Base-by-base conservation (phyloP, 2,329 filamentous ascomycete genomes). In the Zymoseptoria pseudotritici region DNA sequence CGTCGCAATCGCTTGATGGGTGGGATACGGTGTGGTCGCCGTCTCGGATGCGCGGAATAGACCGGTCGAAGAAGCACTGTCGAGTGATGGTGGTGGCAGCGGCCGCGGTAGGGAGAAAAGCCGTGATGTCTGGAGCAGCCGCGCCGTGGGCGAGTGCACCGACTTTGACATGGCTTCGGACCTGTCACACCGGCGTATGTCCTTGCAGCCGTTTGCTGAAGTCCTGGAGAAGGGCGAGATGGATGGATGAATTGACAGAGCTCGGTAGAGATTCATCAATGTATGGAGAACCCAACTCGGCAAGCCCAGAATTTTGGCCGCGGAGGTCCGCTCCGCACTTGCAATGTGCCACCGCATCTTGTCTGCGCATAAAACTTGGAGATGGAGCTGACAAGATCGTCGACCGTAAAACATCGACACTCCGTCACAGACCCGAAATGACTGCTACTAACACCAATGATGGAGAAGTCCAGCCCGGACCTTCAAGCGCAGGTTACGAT, bases 101-200 rank as follows among this genome's bases (percentile, higher is more conserved):
- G 90, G 85, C 60, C 85, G 82, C 13, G 93, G 92, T 58, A 97
- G 81, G 22, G 92, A 88, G 78, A 97, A 97, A 68, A 97, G 83
- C 67, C 93, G 89, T 61, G 93, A 97, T 61, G 86, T 85, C 74
- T 93, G 87, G 71, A 97, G 83, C 67, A 97, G 82, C 63, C 82
- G 82, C 58, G 84, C 83, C 57, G 84, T 83, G 36, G 85, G 85
- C 62, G 85, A 87, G 63, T 66, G 66, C 58, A 75, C 72, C 46
- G 72, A 69, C 61, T 73, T 74, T 22, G 72, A 74, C 72, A 74
- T 74, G 56, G 53, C 53, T 31, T 26, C 56, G 29, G 26, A 51
- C 19, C 13, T 24, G 51, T 8, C 26, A 2, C 26, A 10, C 6
- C 11, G 21, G 21, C 21, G 51, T 53, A 10, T 26, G 51, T 26